Conservation (phyloP, 164 flowering plant genomes). For the Nymphaea colorata region DNA sequence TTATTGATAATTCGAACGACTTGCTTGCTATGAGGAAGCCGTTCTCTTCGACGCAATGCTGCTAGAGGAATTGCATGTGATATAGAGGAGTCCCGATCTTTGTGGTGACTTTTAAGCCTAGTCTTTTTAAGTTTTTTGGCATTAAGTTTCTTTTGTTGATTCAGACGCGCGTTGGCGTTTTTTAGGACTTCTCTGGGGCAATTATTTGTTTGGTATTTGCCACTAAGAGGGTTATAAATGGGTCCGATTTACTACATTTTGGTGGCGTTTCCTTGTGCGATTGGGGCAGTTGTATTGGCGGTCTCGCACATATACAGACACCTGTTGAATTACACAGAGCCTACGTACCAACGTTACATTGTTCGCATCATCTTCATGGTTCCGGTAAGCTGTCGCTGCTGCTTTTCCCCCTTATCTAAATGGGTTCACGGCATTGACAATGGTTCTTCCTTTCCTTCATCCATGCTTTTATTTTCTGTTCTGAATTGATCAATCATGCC, state of each 20-base stretch:
- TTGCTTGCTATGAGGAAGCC: not conserved
- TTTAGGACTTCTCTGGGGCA: not conserved
- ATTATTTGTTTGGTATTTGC: not conserved
- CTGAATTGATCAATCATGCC: not conserved
- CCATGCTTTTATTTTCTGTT: not conserved
- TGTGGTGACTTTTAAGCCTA: not conserved
- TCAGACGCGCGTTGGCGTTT: not conserved
- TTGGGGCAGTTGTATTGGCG: slow-evolving; percentile 70
- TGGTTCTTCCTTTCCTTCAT: not conserved
- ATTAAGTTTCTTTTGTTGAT: not conserved
- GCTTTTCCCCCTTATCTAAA: not conserved
- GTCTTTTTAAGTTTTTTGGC: not conserved
- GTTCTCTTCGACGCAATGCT: not conserved
- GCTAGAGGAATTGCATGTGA: not conserved
- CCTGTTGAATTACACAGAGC: slow-evolving; percentile 90
- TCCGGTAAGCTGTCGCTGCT: slow-evolving; percentile 55
- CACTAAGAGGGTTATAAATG: slow-evolving; percentile 11
- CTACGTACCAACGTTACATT: slow-evolving; percentile 88
- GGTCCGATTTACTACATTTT: slow-evolving; percentile 41
- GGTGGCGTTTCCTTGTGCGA: slow-evolving; percentile 64
- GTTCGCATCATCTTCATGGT: slow-evolving; percentile 98
- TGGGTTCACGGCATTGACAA: not conserved
- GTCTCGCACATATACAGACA: slow-evolving; percentile 79
- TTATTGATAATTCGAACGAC: not conserved
- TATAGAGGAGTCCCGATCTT: not conserved